phyloP scores from a whole-genome alignment of 2,329 filamentous ascomycete species.

The Septoria linicola region DNA sequence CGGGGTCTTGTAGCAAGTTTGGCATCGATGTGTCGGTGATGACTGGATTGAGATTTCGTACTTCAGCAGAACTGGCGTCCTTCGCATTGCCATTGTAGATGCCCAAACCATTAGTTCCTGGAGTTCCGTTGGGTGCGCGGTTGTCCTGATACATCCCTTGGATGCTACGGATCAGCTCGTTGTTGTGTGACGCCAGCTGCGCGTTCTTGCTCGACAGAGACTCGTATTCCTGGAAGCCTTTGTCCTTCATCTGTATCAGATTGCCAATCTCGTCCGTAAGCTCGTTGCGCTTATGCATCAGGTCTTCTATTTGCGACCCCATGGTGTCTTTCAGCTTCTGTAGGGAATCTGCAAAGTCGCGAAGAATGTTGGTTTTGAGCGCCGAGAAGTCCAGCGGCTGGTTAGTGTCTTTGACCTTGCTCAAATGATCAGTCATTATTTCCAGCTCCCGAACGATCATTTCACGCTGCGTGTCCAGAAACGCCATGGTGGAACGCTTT shows the following conservation, averaged over 20 bases:
- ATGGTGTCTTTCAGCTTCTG: constrained; percentile 78
- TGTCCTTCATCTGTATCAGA: constrained; percentile 81
- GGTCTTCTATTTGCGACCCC: constrained; percentile 72
- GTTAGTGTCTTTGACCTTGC: constrained; percentile 78
- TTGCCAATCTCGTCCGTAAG: constrained; percentile 81
- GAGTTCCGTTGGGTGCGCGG: constrained; percentile 42
- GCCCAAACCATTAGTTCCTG: constrained; percentile 58
- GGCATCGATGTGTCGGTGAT: constrained; percentile 41
- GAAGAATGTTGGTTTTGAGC: constrained; percentile 60
- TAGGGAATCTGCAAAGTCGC: constrained; percentile 62
- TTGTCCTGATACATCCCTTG: constrained; percentile 89
- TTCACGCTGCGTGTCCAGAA: constrained; percentile 89
- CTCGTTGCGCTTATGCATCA: constrained; percentile 82
- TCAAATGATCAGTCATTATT: constrained; percentile 82
- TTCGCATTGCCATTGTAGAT: constrained; percentile 50
- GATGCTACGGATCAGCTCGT: constrained; percentile 89
- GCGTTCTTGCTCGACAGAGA: constrained; percentile 91
- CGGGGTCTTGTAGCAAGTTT: constrained; percentile 56
- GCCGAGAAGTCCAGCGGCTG: constrained; percentile 76
- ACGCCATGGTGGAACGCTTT: constrained; percentile 93
- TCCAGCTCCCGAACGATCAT: constrained; percentile 92
- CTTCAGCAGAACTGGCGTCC: constrained; percentile 40
- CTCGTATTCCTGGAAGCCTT: constrained; percentile 92
- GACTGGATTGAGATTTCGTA: constrained; percentile 40
- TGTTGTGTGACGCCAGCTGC: constrained; percentile 91